These are phyloP conservation scores for Cladosporium sp. DNA, from an alignment of 2,329 filamentous ascomycete genomes.

Conservation along the genomic window DNA sequence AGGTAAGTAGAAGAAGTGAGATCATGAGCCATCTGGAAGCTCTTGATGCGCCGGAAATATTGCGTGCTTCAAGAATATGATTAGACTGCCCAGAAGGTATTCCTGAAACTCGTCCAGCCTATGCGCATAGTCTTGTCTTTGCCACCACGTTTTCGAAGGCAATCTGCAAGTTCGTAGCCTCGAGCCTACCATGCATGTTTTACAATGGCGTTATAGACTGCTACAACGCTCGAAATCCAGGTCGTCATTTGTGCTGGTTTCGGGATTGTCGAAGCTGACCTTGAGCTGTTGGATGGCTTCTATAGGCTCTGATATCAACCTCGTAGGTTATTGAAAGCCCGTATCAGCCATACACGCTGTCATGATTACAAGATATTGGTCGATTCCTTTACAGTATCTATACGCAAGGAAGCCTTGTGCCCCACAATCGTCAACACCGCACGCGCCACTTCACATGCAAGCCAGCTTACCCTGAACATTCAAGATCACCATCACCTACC, in stretches of 20 bases:
- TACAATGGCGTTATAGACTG: not conserved
- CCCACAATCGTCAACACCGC: not conserved
- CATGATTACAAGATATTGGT: not conserved
- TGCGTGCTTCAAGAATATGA: not conserved
- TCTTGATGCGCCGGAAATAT: not conserved
- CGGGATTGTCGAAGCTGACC: not conserved
- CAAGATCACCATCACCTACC: not conserved
- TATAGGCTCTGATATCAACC: not conserved
- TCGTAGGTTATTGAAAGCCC: not conserved
- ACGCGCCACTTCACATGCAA: slow-evolving; percentile 5
- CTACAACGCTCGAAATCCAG: not conserved
- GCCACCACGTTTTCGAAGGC: not conserved
- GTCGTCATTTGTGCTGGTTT: not conserved
- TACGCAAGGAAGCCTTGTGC: not conserved
- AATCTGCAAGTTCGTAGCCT: not conserved
- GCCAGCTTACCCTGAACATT: not conserved
- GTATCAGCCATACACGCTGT: not conserved
- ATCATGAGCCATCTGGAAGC: not conserved
- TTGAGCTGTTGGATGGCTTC: not conserved
- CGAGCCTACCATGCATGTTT: not conserved
- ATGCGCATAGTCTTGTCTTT: not conserved
- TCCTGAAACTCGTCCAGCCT: not conserved
- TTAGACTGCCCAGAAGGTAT: not conserved
- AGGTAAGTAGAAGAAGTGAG: not conserved
- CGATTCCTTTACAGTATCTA: no score